These are phyloP conservation scores for Dacryopinax primogenitus DNA, from an alignment of 768 basidiomycete genomes.

Conservation along the genomic window DNA sequence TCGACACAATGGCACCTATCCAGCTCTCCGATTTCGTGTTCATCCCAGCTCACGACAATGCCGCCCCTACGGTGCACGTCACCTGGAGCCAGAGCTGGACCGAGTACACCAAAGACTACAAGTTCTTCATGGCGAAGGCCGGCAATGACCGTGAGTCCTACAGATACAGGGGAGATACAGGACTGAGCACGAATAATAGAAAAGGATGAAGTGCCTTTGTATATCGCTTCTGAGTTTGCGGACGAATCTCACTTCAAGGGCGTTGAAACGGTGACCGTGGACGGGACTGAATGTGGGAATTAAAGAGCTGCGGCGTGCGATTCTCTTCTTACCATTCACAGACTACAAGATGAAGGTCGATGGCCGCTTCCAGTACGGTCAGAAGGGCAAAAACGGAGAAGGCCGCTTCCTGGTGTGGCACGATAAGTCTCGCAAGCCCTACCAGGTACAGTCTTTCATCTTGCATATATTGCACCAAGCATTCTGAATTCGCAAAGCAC, in stretches of 20 bases:
- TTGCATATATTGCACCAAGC: neutral
- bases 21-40: neutral
- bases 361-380: conserved; percentile 4
- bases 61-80: neutral
- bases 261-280: neutral
- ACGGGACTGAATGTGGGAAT: neutral
- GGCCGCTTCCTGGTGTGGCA: conserved; percentile 3
- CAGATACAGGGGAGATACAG: neutral
- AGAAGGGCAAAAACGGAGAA: neutral
- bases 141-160: neutral
- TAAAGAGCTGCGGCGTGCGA: neutral
- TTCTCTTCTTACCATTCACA: neutral
- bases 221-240: neutral
- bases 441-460: neutral
- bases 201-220: neutral
- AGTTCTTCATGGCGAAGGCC: conserved; percentile 1
- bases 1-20: neutral
- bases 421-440: neutral
- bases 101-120: neutral
- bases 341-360: conserved; percentile 6
- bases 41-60: conserved; percentile 1
- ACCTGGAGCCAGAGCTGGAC: neutral
- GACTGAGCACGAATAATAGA: neutral
- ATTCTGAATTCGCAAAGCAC: neutral
- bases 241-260: neutral